Evolutionary conservation across 2,329 filamentous ascomycete genomes (phyloP).

Genomic region (Xenoacremonium recifei): DNA sequence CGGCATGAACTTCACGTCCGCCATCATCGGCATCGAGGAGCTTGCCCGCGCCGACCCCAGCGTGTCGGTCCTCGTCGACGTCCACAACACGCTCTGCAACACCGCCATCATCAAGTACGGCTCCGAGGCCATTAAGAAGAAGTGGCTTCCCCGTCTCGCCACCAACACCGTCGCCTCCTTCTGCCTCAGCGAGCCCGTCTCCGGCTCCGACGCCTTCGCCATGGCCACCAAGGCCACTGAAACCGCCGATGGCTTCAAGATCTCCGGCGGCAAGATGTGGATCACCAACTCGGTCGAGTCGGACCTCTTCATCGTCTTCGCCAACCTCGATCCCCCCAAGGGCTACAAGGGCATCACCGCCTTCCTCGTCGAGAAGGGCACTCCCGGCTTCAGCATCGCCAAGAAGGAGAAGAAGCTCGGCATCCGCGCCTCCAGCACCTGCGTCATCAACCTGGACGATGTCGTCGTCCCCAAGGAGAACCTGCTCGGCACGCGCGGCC

Average conservation of each 20-base stretch:
- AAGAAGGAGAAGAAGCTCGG: slow-evolving; percentile 99
- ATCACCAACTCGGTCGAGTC: slow-evolving; percentile 97
- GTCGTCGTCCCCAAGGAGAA: slow-evolving; percentile 87
- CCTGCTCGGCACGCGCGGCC: slow-evolving; percentile 80
- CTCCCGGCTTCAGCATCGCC: slow-evolving; percentile 86
- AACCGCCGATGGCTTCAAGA: slow-evolving; percentile 78
- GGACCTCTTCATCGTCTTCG: slow-evolving; percentile 95
- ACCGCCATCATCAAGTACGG: slow-evolving; percentile 87
- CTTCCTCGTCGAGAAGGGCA: slow-evolving; percentile 90
- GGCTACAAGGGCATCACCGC: slow-evolving; percentile 97
- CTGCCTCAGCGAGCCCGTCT: slow-evolving; percentile 88
- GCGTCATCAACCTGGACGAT: slow-evolving; percentile 96
- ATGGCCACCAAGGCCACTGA: slow-evolving; percentile 86
- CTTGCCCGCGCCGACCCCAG: slow-evolving; percentile 90
- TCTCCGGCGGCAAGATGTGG: slow-evolving; percentile 98
- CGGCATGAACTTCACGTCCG: slow-evolving; percentile 97
- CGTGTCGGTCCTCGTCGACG: slow-evolving; percentile 92
- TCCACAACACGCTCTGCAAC: slow-evolving; percentile 98
- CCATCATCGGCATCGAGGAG: slow-evolving; percentile 96
- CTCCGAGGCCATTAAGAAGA: slow-evolving; percentile 72
- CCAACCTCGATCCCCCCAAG: slow-evolving; percentile 87
- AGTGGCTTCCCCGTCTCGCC: slow-evolving; percentile 85
- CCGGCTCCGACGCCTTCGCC: slow-evolving; percentile 94
- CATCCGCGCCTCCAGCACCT: slow-evolving; percentile 93
- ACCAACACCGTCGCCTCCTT: slow-evolving; percentile 90